These are phyloP conservation scores for Blastocystis sp. DNA, from an alignment of 352 stramenopile species.

Conservation along the genomic window DNA sequence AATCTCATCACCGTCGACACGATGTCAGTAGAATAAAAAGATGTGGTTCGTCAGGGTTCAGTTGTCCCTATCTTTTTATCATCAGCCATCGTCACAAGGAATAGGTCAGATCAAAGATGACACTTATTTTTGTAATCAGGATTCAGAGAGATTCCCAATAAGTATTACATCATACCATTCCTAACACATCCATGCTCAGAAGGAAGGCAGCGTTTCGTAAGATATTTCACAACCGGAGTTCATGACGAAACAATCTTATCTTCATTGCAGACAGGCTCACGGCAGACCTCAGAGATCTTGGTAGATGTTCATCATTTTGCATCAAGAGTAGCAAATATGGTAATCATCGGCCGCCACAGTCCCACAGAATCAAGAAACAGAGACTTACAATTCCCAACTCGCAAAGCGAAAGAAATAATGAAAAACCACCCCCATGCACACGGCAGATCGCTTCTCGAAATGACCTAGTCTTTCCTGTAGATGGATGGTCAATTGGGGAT, in stretches of 20 bases:
- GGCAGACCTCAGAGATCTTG: constrained; percentile 68
- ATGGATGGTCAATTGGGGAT: too few relatives aligned
- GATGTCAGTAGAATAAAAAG: constrained; percentile 60
- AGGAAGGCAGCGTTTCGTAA: constrained; percentile 61
- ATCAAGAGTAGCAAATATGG: constrained; percentile 70
- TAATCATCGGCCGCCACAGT: constrained; percentile 57
- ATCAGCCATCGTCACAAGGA: constrained; percentile 15
- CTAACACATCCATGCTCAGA: constrained; percentile 26
- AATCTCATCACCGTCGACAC: constrained; percentile 46
- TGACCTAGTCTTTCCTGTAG: too few relatives aligned
- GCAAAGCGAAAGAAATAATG: neutral
- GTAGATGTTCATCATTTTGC: constrained; percentile 45
- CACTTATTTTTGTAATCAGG: constrained; percentile 70
- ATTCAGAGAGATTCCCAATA: constrained; percentile 70
- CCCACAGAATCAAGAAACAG: neutral
- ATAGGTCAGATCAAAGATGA: constrained; percentile 70
- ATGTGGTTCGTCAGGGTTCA: constrained; percentile 68
- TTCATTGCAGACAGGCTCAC: constrained; percentile 30
- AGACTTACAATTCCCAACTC: neutral
- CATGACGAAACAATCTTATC: constrained; percentile 63
- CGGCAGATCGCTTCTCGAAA: too few relatives aligned
- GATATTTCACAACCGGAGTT: constrained; percentile 37
- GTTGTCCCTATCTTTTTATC: constrained; percentile 69
- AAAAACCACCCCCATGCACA: neutral
- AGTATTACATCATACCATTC: constrained; percentile 58